Base-by-base conservation (phyloP, 208 protist species). In the Tetramitus jugosus region DNA sequence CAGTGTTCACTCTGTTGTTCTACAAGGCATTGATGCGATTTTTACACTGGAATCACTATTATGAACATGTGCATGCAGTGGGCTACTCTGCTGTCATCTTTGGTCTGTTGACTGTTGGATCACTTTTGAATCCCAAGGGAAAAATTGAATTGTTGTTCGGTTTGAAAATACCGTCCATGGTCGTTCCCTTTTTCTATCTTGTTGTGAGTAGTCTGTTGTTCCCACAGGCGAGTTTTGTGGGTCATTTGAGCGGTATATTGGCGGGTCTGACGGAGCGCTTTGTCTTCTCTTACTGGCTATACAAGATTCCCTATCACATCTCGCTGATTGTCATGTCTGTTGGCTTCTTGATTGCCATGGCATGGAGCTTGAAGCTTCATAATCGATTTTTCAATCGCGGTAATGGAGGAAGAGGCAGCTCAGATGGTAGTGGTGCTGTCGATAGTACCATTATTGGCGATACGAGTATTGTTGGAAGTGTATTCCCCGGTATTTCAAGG, bases 11-110 rank as follows among this genome's bases (percentile, higher is more conserved):
- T 4, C 29, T 39, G 8, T 2, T 42, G 13, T n/a, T n/a, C 2
- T 71, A 71, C n/a, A 42, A 42, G 7, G 10, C 7, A 42, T 46
- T 71, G 40, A 42, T 10, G 64, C n/a, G n/a, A n/a, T n/a, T n/a
- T n/a, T n/a, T n/a, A n/a, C n/a, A n/a, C n/a, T n/a, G n/a, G n/a
- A n/a, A n/a, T n/a, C 39, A 49, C 13, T 26, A 71, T 49, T 71
- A 71, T 49, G 49, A n/a, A 71, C 10, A 45, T 8, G 64, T 71
- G 3, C 43, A 71, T 49, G 17, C 17, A 49, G 39, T 71, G 14
- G 64, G 64, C 43, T 71, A 71, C 31, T 35, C 26, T 42, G 35
- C 39, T n/a, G 40, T 71, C 6, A n/a, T 71, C 43, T 71, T 71
- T 46, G 64, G 64, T 33, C n/a, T 42, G 23, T 49, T 71, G 64